Percentiles rank a stretch among this genome's conserved stretches.
Conservation (phyloP, 495 filamentous ascomycete species). For the Annulohypoxylon moriforme region DNA sequence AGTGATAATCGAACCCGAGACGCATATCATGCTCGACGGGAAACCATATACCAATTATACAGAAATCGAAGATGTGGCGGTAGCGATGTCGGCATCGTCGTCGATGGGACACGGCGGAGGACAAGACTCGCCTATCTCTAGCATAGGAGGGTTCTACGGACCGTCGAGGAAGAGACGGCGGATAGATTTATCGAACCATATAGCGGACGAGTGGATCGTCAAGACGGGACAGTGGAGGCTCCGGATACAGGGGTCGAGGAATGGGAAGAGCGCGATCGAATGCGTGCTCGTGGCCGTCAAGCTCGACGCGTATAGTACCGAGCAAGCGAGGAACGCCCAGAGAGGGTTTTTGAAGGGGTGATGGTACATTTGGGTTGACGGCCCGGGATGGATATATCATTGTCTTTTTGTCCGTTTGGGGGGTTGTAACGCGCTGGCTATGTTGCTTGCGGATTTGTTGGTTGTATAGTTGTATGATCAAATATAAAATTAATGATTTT, state of each 20-base stretch:
- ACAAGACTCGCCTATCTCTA: constrained; percentile 53
- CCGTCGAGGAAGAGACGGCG: constrained; percentile 64
- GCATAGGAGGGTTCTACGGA: constrained; percentile 24
- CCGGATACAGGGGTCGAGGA: constrained; percentile 67
- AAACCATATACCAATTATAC: constrained; percentile 51
- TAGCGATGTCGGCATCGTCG: constrained; percentile 47
- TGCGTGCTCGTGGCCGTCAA: constrained; percentile 81
- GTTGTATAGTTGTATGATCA: constrained; percentile 3
- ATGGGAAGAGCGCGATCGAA: constrained; percentile 67
- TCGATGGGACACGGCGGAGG: constrained; percentile 47
- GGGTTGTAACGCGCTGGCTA: neutral
- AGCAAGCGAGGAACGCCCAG: constrained; percentile 74
- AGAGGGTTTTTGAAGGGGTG: constrained; percentile 70
- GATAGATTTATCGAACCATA: constrained; percentile 48
- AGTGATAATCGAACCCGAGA: constrained; percentile 72
- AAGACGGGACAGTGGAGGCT: constrained; percentile 85
- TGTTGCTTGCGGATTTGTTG: neutral
- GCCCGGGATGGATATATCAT: neutral
- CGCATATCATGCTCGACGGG: constrained; percentile 79
- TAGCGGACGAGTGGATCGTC: constrained; percentile 73
- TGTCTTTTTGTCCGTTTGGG: neutral
- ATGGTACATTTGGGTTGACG: neutral
- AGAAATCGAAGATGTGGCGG: constrained; percentile 45
- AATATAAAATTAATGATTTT: too few species aligned
- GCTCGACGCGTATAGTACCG: constrained; percentile 76